A percentile compares a stretch with the other conserved stretches of the same genome.
phyloP scores from a whole-genome alignment of 257 asterid species.

The Solanum habrochaites region DNA sequence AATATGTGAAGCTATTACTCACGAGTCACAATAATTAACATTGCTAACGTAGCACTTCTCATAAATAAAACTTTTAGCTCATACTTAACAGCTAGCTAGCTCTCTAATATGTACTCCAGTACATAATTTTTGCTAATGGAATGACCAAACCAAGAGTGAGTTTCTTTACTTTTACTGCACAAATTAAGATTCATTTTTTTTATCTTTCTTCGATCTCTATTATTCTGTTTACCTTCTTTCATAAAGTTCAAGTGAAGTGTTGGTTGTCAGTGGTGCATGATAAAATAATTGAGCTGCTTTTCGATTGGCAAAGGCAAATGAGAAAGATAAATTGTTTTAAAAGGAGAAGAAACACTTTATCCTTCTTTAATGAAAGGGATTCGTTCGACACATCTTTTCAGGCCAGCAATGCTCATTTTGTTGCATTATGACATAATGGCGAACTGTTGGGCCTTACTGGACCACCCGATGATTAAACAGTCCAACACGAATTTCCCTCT shows the following conservation, averaged over 20 bases:
- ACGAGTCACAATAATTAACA: too few relatives aligned
- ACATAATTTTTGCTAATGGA: too few relatives aligned
- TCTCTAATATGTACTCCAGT: too few relatives aligned
- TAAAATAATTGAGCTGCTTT: neutral
- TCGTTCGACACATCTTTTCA: neutral
- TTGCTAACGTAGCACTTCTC: too few relatives aligned
- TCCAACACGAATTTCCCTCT: neutral
- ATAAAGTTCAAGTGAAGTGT: neutral
- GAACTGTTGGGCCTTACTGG: neutral
- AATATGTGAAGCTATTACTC: too few relatives aligned
- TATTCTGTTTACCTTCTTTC: neutral
- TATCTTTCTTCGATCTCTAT: neutral
- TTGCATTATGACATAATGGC: neutral
- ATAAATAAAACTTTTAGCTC: too few relatives aligned
- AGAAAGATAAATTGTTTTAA: neutral
- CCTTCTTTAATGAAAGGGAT: neutral
- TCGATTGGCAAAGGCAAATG: neutral
- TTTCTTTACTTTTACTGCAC: neutral
- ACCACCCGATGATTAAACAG: neutral
- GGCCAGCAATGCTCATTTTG: neutral
- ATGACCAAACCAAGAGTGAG: neutral
- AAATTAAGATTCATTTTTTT: neutral
- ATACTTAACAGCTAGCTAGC: neutral
- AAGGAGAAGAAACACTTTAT: neutral
- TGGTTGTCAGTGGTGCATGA: neutral